Evolutionary conservation across 164 flowering plant species (phyloP).

Genomic region (Aristolochia californica): DNA sequence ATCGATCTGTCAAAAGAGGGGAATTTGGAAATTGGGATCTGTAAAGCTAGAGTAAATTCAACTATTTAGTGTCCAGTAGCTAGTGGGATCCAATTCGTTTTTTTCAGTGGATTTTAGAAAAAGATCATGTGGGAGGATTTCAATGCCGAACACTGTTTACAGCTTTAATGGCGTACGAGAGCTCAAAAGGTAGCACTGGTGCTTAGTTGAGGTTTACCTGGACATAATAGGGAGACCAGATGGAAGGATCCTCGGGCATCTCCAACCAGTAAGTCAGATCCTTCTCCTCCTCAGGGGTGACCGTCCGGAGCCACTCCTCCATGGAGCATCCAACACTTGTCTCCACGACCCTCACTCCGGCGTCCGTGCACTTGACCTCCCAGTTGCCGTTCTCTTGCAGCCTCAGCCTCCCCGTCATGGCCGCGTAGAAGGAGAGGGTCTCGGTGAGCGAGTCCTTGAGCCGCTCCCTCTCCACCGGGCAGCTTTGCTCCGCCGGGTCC

Average conservation of each 20-base stretch:
- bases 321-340: conserved; percentile 38
- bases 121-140: too few species aligned
- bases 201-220: too few species aligned
- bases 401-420: conserved; percentile 52
- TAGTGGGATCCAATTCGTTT: too few species aligned
- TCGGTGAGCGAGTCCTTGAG: conserved; percentile 37
- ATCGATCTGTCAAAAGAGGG: too few species aligned
- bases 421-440: conserved; percentile 36
- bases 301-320: conserved; percentile 69
- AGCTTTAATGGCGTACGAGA: too few species aligned
- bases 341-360: conserved; percentile 49
- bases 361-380: conserved; percentile 61
- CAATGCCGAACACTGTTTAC: too few species aligned
- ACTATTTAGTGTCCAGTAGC: too few species aligned
- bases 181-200: too few species aligned
- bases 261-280: conserved; percentile 56
- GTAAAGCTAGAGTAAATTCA: too few species aligned
- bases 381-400: conserved; percentile 39
- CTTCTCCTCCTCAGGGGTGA: conserved; percentile 34
- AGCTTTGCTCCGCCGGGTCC: conserved; percentile 3
- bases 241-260: conserved; percentile 50
- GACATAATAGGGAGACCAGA: conserved; percentile 66
- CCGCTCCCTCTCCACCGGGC: conserved; percentile 5
- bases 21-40: too few species aligned
- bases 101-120: too few species aligned